phyloP scores from a whole-genome alignment of 2,329 filamentous ascomycete genomes.

The Periconia sp. region DNA sequence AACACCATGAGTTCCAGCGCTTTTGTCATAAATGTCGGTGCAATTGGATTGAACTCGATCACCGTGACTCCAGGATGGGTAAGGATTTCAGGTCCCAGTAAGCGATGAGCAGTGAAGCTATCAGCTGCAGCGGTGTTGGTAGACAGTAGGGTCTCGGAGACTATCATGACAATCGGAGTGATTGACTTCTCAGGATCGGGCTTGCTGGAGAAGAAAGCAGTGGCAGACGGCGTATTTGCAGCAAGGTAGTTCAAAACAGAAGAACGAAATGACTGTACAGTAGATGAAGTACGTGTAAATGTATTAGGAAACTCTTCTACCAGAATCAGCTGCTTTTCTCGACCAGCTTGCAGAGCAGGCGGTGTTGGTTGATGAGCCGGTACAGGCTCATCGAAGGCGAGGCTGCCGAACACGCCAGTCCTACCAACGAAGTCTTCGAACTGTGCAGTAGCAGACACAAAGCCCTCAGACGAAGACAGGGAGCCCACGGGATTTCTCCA shows the following conservation, averaged over 20 bases:
- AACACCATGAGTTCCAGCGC: constrained; percentile 81
- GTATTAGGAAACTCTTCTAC: constrained; percentile 60
- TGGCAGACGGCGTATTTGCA: constrained; percentile 65
- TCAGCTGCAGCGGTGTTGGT: constrained; percentile 85
- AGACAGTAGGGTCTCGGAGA: constrained; percentile 88
- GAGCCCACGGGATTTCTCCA: constrained; percentile 84
- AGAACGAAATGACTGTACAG: constrained; percentile 66
- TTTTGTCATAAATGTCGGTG: constrained; percentile 82
- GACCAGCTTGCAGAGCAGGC: constrained; percentile 18
- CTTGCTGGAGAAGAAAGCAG: constrained; percentile 47
- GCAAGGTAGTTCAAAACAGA: constrained; percentile 78
- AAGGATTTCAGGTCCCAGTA: constrained; percentile 85
- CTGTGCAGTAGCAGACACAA: constrained; percentile 74
- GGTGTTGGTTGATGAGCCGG: constrained; percentile 16
- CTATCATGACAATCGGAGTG: constrained; percentile 79
- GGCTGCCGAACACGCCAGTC: constrained; percentile 77
- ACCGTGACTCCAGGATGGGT: constrained; percentile 78
- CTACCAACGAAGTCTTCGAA: constrained; percentile 92
- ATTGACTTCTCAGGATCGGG: constrained; percentile 26
- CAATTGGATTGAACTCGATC: constrained; percentile 93
- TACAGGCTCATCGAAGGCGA: constrained; percentile 56
- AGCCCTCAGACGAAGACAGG: constrained; percentile 65
- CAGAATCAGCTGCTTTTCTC: constrained; percentile 50
- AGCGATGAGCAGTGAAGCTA: constrained; percentile 88
- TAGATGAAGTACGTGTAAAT: constrained; percentile 51